Percentiles rank a stretch among this genome's conserved stretches.
phyloP scores from a whole-genome alignment of 1,139 yeast species.

The Taiozyma onychis region DNA sequence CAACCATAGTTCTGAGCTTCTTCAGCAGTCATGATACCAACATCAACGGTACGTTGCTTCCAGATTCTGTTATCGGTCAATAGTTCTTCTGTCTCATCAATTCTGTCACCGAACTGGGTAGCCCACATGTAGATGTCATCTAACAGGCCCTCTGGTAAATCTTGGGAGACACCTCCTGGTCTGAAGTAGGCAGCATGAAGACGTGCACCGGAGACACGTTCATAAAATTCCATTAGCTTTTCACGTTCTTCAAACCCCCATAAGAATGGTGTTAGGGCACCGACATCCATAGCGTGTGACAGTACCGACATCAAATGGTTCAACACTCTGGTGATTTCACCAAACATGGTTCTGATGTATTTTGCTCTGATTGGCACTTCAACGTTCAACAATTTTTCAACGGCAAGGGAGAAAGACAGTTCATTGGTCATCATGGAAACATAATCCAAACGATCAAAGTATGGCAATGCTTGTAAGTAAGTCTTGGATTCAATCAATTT shows the following conservation, averaged over 20 bases:
- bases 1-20: slow-evolving; percentile 80
- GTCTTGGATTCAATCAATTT: slow-evolving; percentile 82
- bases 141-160: slow-evolving; percentile 76
- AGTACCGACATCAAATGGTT: slow-evolving; percentile 86
- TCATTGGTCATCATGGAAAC: slow-evolving; percentile 94
- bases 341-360: slow-evolving; percentile 81
- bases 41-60: slow-evolving; percentile 81
- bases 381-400: slow-evolving; percentile 77
- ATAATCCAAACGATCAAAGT: slow-evolving; percentile 84
- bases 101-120: slow-evolving; percentile 89
- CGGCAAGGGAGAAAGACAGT: slow-evolving; percentile 79
- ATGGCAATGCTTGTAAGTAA: slow-evolving; percentile 81
- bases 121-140: slow-evolving; percentile 97
- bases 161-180: slow-evolving; percentile 93
- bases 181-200: slow-evolving; percentile 83
- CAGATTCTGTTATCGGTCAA: slow-evolving; percentile 89
- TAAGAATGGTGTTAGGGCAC: slow-evolving; percentile 88
- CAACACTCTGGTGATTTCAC: slow-evolving; percentile 78
- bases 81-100: slow-evolving; percentile 87
- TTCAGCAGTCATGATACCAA: slow-evolving; percentile 79
- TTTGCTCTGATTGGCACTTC: slow-evolving; percentile 83
- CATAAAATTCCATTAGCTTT: slow-evolving; percentile 89
- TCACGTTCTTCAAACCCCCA: slow-evolving; percentile 97
- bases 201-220: slow-evolving; percentile 88
- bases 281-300: slow-evolving; percentile 93